A percentile compares a stretch with the other conserved stretches of the same genome.
Evolutionary conservation across 495 filamentous ascomycete species (phyloP).

Genomic region (Aspergillus homomorphus): DNA sequence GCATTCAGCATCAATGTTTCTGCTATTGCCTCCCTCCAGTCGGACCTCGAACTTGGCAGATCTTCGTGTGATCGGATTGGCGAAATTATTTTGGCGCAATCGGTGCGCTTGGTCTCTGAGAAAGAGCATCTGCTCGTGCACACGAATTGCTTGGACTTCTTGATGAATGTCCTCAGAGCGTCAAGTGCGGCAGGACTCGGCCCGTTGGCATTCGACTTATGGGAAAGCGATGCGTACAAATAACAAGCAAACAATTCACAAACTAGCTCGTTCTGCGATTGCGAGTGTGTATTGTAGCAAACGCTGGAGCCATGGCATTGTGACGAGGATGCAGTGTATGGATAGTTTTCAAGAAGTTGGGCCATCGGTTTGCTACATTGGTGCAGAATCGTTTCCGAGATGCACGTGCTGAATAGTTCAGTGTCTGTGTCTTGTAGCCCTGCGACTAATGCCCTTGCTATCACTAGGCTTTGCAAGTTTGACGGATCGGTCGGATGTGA

Average conservation of each 20-base stretch:
- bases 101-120: constrained; percentile 10
- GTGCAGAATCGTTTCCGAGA: constrained; percentile 12
- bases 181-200: constrained; percentile 1
- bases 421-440: constrained; percentile 22
- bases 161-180: constrained; percentile 16
- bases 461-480: constrained; percentile 19
- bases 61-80: constrained; percentile 14
- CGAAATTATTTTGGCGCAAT: constrained; percentile 11
- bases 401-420: constrained; percentile 4
- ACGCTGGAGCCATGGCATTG: constrained; percentile 21
- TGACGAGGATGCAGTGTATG: constrained; percentile 11
- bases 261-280: constrained; percentile 32
- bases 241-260: constrained; percentile 30
- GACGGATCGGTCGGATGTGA: background rate
- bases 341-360: constrained; percentile 24
- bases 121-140: constrained; percentile 19
- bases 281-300: constrained; percentile 22
- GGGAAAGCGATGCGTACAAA: constrained; percentile 19
- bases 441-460: constrained; percentile 25
- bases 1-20: constrained; percentile 35
- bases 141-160: constrained; percentile 14
- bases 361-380: constrained; percentile 19
- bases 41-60: constrained; percentile 21
- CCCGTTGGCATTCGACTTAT: constrained; percentile 7
- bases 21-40: constrained; percentile 46